Conservation (phyloP, 2,329 filamentous ascomycete genomes). For the Calycina marina region DNA sequence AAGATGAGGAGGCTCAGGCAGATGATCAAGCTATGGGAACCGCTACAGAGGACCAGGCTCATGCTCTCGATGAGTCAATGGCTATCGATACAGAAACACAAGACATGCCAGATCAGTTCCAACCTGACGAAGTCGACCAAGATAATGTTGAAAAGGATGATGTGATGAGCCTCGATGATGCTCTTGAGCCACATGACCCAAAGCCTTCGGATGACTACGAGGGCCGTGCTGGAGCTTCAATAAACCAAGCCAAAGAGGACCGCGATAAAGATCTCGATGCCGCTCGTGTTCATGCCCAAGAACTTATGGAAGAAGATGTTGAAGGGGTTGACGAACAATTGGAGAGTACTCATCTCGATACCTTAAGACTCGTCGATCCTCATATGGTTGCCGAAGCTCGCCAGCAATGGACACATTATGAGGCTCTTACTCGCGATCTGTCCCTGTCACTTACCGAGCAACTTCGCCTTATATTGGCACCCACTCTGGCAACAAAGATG, state of each 20-base stretch:
- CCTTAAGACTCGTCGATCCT: conserved; percentile 7
- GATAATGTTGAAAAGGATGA: conserved; percentile 31
- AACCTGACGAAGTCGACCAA: conserved; percentile 26
- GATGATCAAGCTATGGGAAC: conserved; percentile 86
- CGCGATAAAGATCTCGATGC: conserved; percentile 34
- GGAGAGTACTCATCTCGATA: conserved; percentile 54
- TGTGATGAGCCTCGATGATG: conserved; percentile 28
- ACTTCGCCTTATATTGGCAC: conserved; percentile 85
- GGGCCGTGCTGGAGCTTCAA: conserved; percentile 43
- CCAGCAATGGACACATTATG: conserved; percentile 72
- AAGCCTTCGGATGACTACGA: conserved; percentile 36
- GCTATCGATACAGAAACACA: conserved; percentile 59
- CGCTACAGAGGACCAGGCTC: conserved; percentile 74
- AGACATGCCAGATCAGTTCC: conserved; percentile 39
- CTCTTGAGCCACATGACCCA: conserved; percentile 26
- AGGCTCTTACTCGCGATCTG: conserved; percentile 69
- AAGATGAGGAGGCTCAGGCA: conserved; percentile 65
- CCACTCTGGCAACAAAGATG: conserved; percentile 89
- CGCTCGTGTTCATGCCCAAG: conserved; percentile 27
- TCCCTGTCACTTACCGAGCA: conserved; percentile 87
- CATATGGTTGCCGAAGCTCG: conserved; percentile 44
- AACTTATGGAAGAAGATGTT: conserved; percentile 24
- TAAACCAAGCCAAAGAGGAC: conserved; percentile 28
- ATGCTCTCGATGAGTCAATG: conserved; percentile 76
- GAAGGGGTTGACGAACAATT: conserved; percentile 39